phyloP scores from a whole-genome alignment of 139 green algal genomes.

The Marvania coccoides region DNA sequence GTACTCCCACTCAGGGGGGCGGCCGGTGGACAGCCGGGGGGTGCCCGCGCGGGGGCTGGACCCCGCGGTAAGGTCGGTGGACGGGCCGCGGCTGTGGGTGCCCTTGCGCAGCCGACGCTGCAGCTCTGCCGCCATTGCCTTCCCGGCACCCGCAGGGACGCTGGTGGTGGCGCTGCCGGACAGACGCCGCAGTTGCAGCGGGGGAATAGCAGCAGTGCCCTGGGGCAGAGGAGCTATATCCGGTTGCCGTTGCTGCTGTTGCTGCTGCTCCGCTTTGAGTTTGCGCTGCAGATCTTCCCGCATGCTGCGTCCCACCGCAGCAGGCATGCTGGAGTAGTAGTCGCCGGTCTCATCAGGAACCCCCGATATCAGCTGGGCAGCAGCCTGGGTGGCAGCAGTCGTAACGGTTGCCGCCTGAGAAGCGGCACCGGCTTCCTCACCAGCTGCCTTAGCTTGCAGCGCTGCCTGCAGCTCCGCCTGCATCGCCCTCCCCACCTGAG shows the following conservation, averaged over 20 bases:
- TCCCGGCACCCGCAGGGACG: not conserved
- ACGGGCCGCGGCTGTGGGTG: not conserved
- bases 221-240: too few species aligned
- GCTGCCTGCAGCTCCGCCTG: not conserved
- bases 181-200: not conserved
- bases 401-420: not conserved
- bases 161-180: not conserved
- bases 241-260: not conserved
- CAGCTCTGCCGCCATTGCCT: not conserved
- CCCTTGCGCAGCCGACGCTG: not conserved
- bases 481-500: not conserved
- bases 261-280: not conserved
- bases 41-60: not conserved
- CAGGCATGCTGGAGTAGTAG: conserved; percentile 12
- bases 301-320: not conserved
- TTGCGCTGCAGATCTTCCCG: conserved; percentile 1
- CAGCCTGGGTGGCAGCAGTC: not conserved
- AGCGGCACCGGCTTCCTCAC: not conserved
- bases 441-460: too few species aligned
- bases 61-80: not conserved
- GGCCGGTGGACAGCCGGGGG: not conserved
- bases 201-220: not conserved
- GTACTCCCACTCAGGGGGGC: not conserved
- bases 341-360: not conserved
- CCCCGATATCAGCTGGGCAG: not conserved